Base-by-base conservation (phyloP, 768 basidiomycete species). In the Macrolepiota dolichaula region DNA sequence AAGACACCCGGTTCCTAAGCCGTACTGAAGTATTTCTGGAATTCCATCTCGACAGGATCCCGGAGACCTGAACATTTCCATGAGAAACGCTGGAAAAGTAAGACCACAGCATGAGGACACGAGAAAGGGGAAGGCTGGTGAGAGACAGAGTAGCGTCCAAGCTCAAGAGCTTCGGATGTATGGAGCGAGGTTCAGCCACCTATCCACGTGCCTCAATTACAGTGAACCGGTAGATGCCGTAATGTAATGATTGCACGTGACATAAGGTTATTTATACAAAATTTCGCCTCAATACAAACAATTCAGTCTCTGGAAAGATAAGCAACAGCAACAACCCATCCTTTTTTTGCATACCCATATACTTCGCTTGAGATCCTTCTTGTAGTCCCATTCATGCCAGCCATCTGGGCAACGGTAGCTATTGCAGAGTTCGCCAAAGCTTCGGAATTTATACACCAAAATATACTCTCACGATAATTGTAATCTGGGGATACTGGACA, bases 151-250 rank as follows among this genome's bases (percentile, higher is more conserved):
- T 66, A 62, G 64, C 61, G 69, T 65, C 64, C 60, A 63, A 66
- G 62, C 52, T 46, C 62, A 66, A 68, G 29, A 32, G 29, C 65
- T 68, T 70, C 68, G 68, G 71, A 72, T 65, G 68, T 65, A 67
- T 67, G 70, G 68, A 69, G 65, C 62, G 70, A 67, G 67, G 68
- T 72, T 72, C 73, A 73, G 72, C 72, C 73, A 73, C 73, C 67
- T 32, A 62, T 40, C 68, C 71, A 72, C 73, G 73, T 73, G 71
- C 51, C 25, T 51, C 51, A 54, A 62, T 58, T 63, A 38, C 54
- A 61, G 60, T 50, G 57, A 51, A 12, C 62, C 72, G 72, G 72
- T 61, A 69, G 60, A 51, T 63, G 50, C 72, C 72, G 72, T 47
- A 54, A 46, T 61, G 57, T 47, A 64, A 67, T 69, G 40, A 40